Evolutionary conservation across 2,329 filamentous ascomycete genomes (phyloP), one percentile per base, ranked within the genome.

Genomic region (Exophiala sideris): DNA sequence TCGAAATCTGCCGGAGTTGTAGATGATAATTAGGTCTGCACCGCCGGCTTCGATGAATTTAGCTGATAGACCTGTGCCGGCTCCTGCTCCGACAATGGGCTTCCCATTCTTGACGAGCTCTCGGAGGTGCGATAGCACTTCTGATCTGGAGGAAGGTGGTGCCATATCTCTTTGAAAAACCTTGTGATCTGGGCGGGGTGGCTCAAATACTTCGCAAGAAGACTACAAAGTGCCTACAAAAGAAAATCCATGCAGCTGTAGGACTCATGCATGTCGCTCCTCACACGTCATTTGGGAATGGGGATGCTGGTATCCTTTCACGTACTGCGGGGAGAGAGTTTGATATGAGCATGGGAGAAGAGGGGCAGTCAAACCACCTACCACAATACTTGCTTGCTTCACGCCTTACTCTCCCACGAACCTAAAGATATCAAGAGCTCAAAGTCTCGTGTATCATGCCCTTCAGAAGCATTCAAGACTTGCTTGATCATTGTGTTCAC

Each of bases 1-100:
- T 8, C 86, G 81, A 66, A 85, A 89, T 3, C 85, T 79, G 0
- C 86, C 86, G 35, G 81, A 85, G 68, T 88, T 88, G 74, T 88
- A 88, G 62, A 88, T 79, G 58, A 88, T 82, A 64, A 89, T 87
- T 39, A 89, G 72, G 63, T 88, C 85, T 11, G 79, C 82, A 56
- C 85, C 84, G 35, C 85, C 86, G 42, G 78, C 77, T 67, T 89
- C 86, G 59, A 87, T 79, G 63, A 80, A 86, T 63, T 89, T 89
- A 56, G 86, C 85, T 2, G 84, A 85, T 3, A 89, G 77, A 0
- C 86, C 86, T 54, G 49, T 69, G 75, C 76, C 80, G 20, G 85
- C 85, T 9, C 85, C 85, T 0, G 84, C 85, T n/a, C 85, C 85
- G 41, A 88, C 78, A 45, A 88, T 83, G 50, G 82, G 75, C 41